These are phyloP conservation scores for Lentinula novae-zelandiae DNA, from an alignment of 1,284 basidiomycete genomes.

Conservation along the genomic window DNA sequence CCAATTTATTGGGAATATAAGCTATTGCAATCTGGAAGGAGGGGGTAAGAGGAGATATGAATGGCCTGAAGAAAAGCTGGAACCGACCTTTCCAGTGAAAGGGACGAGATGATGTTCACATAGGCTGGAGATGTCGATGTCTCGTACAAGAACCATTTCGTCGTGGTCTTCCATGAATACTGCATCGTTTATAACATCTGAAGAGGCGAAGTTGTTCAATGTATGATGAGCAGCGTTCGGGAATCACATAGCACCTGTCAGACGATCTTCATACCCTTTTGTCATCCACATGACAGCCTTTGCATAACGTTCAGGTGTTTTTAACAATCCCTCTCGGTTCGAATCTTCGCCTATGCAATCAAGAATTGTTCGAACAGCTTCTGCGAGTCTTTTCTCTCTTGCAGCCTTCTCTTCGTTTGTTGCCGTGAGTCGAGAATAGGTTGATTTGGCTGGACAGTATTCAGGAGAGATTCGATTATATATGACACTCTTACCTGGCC, in stretches of 20 bases:
- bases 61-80: constrained; percentile 15
- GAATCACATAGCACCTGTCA: constrained; percentile 59
- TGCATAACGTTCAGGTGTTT: constrained; percentile 95
- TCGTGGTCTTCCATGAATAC: constrained; percentile 99
- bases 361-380: constrained; percentile 88
- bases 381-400: constrained; percentile 76
- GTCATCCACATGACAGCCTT: constrained; percentile 99
- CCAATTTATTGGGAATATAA: constrained; percentile 95
- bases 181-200: constrained; percentile 98
- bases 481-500: constrained; percentile 69
- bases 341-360: constrained; percentile 99
- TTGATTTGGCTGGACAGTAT: constrained; percentile 74
- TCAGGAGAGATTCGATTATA: neutral
- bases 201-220: neutral
- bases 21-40: constrained; percentile 63
- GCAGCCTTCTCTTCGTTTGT: constrained; percentile 69
- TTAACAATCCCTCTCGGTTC: constrained; percentile 84
- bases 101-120: constrained; percentile 99
- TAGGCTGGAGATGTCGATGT: constrained; percentile 96
- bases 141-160: constrained; percentile 98
- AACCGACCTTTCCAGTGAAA: constrained; percentile 88
- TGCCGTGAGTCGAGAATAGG: constrained; percentile 79
- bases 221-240: constrained; percentile 13
- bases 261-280: constrained; percentile 93
- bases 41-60: neutral